Conservation (phyloP, 2,329 filamentous ascomycete species). For the Arthroderma uncinatum region DNA sequence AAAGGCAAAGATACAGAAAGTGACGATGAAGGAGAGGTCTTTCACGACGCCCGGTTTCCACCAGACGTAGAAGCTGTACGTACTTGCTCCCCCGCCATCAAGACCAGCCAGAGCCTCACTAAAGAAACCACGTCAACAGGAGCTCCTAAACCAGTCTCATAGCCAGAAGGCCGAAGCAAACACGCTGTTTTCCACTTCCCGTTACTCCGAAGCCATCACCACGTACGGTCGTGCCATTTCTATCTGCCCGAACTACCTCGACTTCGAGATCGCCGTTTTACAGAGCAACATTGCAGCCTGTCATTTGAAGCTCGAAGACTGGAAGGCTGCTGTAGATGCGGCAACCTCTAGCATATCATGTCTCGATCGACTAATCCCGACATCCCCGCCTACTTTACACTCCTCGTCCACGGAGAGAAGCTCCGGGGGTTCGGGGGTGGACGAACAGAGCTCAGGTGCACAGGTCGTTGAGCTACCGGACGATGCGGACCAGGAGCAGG, state of each 20-base stretch:
- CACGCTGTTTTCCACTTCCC: constrained; percentile 58
- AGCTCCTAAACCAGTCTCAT: constrained; percentile 60
- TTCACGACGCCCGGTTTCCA: constrained; percentile 36
- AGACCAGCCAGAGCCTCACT: constrained; percentile 1
- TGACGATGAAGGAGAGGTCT: constrained; percentile 29
- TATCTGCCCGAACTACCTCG: constrained; percentile 69
- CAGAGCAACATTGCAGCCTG: constrained; percentile 84
- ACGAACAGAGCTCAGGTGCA: background rate
- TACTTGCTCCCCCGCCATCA: background rate
- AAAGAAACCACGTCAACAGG: constrained; percentile 40
- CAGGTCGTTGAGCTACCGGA: constrained; percentile 10
- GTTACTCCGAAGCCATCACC: constrained; percentile 66
- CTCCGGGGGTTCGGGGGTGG: background rate
- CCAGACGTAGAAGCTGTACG: constrained; percentile 38
- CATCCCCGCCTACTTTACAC: background rate
- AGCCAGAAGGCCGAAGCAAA: constrained; percentile 67
- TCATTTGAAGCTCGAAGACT: constrained; percentile 71
- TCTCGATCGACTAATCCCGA: constrained; percentile 48
- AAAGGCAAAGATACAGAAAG: constrained; percentile 20
- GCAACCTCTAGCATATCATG: constrained; percentile 63
- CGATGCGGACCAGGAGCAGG: constrained; percentile 27
- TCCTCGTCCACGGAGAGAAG: background rate
- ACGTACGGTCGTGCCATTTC: constrained; percentile 72
- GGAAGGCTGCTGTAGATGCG: constrained; percentile 67
- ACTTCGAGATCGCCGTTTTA: constrained; percentile 79